These are phyloP conservation scores for Termitomyces sp. DNA, from an alignment of 768 basidiomycete species.

Conservation along the genomic window DNA sequence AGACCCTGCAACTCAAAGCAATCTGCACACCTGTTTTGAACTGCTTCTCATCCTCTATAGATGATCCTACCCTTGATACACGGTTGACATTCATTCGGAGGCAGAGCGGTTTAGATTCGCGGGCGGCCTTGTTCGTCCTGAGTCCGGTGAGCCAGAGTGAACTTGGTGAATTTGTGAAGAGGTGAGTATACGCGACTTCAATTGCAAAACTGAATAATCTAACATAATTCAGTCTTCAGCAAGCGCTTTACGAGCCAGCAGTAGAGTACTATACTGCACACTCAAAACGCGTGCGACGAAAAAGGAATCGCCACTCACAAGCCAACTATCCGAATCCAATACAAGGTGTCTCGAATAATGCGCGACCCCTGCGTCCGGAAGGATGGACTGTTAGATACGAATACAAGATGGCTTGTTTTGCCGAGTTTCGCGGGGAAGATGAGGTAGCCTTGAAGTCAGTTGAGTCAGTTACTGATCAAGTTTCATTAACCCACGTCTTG, in stretches of 20 bases:
- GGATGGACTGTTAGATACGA: constrained; percentile 98
- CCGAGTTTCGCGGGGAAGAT: constrained; percentile 90
- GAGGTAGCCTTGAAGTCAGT: constrained; percentile 89
- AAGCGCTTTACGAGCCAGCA: constrained; percentile 85
- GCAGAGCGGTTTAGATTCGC: constrained; percentile 85
- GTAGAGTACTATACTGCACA: constrained; percentile 92
- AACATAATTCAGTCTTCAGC: constrained; percentile 60
- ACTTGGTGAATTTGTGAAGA: constrained; percentile 84
- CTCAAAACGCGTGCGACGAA: constrained; percentile 87
- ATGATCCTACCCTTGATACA: constrained; percentile 79
- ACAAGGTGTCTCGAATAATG: constrained; percentile 37
- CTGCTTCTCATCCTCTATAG: constrained; percentile 33
- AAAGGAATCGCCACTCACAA: constrained; percentile 81
- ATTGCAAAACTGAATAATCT: neutral
- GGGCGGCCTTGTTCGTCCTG: constrained; percentile 90
- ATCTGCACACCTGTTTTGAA: neutral
- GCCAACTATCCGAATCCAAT: constrained; percentile 47
- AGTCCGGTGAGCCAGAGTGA: constrained; percentile 88
- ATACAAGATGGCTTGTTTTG: constrained; percentile 96
- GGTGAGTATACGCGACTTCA: constrained; percentile 37
- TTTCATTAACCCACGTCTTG: constrained; percentile 10
- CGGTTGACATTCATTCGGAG: constrained; percentile 85
- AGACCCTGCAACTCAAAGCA: constrained; percentile 12
- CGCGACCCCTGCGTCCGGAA: constrained; percentile 70
- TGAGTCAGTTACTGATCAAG: constrained; percentile 6